Conservation (phyloP, 495 filamentous ascomycete genomes). For the Neurospora sp. region DNA sequence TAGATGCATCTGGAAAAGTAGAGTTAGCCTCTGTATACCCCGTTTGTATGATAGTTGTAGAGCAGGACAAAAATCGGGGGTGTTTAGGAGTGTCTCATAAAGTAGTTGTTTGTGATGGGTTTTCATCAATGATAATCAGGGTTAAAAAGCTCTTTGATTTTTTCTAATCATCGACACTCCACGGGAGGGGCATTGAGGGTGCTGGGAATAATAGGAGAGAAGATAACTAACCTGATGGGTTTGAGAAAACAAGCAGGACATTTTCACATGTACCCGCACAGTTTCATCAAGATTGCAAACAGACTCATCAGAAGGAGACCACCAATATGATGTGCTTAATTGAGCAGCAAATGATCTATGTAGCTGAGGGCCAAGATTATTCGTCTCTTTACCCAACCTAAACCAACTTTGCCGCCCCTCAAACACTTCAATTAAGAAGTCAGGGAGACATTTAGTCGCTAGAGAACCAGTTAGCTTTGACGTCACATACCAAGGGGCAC, state of each 20-base stretch:
- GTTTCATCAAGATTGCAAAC: slow-evolving; percentile 1
- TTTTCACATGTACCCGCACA: neutral
- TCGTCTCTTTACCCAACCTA: slow-evolving; percentile 25
- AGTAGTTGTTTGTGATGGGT: slow-evolving; percentile 31
- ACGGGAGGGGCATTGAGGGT: neutral
- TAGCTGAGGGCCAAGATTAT: slow-evolving; percentile 26
- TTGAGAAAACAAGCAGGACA: neutral
- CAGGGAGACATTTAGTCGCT: slow-evolving; percentile 33
- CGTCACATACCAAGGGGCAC: neutral
- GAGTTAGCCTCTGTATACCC: slow-evolving; percentile 25
- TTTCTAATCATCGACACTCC: slow-evolving; percentile 42
- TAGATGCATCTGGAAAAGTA: slow-evolving; percentile 1
- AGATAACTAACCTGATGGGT: slow-evolving; percentile 36
- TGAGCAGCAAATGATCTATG: slow-evolving; percentile 37
- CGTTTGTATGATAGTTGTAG: slow-evolving; percentile 5
- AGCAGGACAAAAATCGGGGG: slow-evolving; percentile 6
- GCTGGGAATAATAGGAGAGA: neutral
- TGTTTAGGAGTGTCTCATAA: slow-evolving; percentile 35
- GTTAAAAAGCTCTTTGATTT: slow-evolving; percentile 48
- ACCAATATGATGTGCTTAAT: slow-evolving; percentile 28
- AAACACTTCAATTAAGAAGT: slow-evolving; percentile 21
- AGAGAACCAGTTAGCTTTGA: slow-evolving; percentile 10
- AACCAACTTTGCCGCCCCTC: slow-evolving; percentile 27
- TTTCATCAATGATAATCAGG: slow-evolving; percentile 39
- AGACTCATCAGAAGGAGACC: slow-evolving; percentile 10